Conservation (phyloP, 2,329 filamentous ascomycete species). For the Fusarium duplospermum region DNA sequence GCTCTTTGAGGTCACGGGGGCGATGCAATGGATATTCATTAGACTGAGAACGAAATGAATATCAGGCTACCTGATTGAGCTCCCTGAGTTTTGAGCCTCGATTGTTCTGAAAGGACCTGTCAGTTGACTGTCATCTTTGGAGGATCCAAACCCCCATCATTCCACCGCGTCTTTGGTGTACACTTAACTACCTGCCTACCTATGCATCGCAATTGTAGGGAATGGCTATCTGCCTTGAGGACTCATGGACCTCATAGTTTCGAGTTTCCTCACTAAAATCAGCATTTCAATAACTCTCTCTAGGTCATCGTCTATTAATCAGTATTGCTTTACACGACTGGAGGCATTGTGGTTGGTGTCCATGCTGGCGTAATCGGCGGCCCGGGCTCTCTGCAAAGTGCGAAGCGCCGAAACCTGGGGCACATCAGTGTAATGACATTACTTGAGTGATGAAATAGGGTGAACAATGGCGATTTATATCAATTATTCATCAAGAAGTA, state of each 20-base stretch:
- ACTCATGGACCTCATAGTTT: not conserved
- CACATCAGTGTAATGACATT: not conserved
- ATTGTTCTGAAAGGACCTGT: not conserved
- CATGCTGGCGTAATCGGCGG: slow-evolving; percentile 20
- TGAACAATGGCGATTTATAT: slow-evolving; percentile 19
- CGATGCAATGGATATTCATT: not conserved
- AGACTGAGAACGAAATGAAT: not conserved
- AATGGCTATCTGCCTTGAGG: not conserved
- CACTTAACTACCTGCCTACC: not conserved
- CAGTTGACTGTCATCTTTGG: too few species aligned
- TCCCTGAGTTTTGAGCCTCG: not conserved
- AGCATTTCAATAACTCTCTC: not conserved
- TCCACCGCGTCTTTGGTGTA: not conserved
- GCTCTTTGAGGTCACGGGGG: too few species aligned
- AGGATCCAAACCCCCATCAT: not conserved
- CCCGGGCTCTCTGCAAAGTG: slow-evolving; percentile 17
- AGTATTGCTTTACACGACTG: not conserved
- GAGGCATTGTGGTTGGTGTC: not conserved
- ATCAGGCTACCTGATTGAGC: not conserved
- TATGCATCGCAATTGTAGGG: not conserved
- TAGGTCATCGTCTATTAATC: not conserved
- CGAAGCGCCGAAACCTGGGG: slow-evolving; percentile 21
- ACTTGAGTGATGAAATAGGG: not conserved
- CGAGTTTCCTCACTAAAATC: not conserved
- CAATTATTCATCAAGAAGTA: not conserved